Evolutionary conservation across 805 yeast species (phyloP).

Genomic region (Wickerhamiella sergipiensis): DNA sequence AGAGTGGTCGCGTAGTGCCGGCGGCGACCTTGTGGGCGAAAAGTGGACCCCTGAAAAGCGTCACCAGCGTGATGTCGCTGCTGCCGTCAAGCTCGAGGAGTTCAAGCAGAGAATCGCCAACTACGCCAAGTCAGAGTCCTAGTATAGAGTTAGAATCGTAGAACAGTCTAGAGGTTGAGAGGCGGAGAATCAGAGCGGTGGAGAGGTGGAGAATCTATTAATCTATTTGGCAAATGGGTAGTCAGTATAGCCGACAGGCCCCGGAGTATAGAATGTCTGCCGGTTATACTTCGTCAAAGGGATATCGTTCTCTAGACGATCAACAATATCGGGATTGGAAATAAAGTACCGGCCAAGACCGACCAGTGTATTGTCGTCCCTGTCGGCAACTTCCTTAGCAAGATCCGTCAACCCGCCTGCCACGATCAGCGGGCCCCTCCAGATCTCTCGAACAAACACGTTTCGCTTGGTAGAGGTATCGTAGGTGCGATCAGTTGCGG

Average conservation of each 20-base stretch:
- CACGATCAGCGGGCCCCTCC: slow-evolving; percentile 16
- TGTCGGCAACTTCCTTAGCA: slow-evolving; percentile 6
- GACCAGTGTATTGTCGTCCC: slow-evolving; percentile 22
- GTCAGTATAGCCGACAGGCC: slow-evolving; percentile 31
- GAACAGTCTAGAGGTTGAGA: too few relatives aligned
- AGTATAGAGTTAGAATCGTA: background rate
- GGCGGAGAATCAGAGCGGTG: too few relatives aligned
- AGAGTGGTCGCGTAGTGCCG: slow-evolving; percentile 21
- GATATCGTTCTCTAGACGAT: slow-evolving; percentile 30
- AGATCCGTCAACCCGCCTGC: slow-evolving; percentile 9
- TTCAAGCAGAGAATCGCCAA: background rate
- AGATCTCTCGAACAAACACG: slow-evolving; percentile 12
- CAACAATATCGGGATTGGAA: slow-evolving; percentile 42
- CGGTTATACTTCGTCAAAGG: slow-evolving; percentile 35
- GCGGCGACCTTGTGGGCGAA: background rate
- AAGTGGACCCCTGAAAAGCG: background rate
- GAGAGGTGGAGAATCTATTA: background rate
- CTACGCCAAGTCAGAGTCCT: background rate
- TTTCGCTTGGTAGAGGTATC: slow-evolving; percentile 3
- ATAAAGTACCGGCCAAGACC: slow-evolving; percentile 38
- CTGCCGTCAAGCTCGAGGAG: background rate
- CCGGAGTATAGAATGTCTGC: slow-evolving; percentile 32
- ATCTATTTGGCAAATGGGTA: slow-evolving; percentile 23
- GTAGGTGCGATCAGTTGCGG: background rate
- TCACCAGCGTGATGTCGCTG: background rate